Evolutionary conservation across 805 yeast species (phyloP).

Genomic region (Lipomyces anomalus): DNA sequence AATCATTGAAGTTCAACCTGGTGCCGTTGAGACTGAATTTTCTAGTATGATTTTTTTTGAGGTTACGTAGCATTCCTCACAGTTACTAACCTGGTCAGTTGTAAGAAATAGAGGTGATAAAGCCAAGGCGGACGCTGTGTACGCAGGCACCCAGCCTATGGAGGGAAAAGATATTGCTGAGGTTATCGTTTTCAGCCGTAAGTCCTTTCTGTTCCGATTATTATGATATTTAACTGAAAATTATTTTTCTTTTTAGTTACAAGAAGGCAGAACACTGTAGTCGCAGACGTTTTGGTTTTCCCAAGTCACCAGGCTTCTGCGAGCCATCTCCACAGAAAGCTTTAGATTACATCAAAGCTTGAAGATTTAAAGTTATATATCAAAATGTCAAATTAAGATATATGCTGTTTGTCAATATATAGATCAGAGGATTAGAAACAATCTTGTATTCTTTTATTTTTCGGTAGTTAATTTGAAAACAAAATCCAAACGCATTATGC

Average conservation of each 20-base stretch:
- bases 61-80: not conserved
- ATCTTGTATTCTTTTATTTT: too few relatives aligned
- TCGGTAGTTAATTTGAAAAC: too few relatives aligned
- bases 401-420: too few relatives aligned
- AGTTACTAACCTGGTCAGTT: constrained; percentile 6
- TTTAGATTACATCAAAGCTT: too few relatives aligned
- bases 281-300: constrained; percentile 77
- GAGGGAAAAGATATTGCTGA: constrained; percentile 72
- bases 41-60: constrained; percentile 32
- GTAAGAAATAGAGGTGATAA: constrained; percentile 48
- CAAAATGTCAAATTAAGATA: too few relatives aligned
- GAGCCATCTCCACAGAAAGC: too few relatives aligned
- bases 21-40: constrained; percentile 75
- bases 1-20: constrained; percentile 71
- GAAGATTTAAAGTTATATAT: too few relatives aligned
- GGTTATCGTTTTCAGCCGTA: constrained; percentile 51
- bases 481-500: too few relatives aligned
- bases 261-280: constrained; percentile 65
- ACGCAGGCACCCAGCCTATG: constrained; percentile 63
- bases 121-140: constrained; percentile 56
- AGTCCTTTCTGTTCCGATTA: not conserved
- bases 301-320: constrained; percentile 86
- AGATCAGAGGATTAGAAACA: too few relatives aligned
- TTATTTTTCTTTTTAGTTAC: constrained; percentile 35
- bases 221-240: not conserved